A percentile compares a stretch with the other conserved stretches of the same genome.
Evolutionary conservation across 2,329 filamentous ascomycete species (phyloP).

Genomic region (Sporothrix dimorphospora): DNA sequence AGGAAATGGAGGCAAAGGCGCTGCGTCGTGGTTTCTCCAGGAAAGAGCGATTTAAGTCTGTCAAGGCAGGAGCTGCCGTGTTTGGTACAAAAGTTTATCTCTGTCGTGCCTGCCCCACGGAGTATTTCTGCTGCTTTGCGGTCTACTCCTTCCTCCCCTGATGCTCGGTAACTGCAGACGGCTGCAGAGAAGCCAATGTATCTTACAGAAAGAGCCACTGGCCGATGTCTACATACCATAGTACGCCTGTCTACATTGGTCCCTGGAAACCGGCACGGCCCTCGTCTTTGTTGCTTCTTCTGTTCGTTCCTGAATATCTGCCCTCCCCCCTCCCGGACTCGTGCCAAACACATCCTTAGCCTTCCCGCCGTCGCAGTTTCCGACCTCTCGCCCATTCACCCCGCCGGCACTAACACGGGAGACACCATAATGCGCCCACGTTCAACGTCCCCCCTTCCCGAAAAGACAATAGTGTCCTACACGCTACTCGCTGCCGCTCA

Average conservation of each 20-base stretch:
- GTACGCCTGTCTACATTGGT: neutral
- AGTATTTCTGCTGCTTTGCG: neutral
- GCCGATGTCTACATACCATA: neutral
- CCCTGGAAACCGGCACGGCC: neutral
- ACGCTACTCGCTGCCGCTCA: neutral
- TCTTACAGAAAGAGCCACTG: neutral
- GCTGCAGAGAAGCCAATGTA: neutral
- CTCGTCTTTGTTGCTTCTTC: conserved; percentile 2
- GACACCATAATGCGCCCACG: neutral
- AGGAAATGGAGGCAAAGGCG: neutral
- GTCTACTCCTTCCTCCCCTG: neutral
- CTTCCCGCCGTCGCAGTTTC: too few relatives aligned
- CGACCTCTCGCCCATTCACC: neutral
- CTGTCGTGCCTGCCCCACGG: neutral
- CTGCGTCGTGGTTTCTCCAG: neutral
- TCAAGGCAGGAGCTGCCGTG: neutral
- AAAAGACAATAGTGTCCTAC: neutral
- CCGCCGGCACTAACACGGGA: conserved; percentile 13
- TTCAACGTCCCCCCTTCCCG: too few relatives aligned
- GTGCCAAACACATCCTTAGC: neutral
- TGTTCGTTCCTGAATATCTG: neutral
- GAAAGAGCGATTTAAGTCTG: neutral
- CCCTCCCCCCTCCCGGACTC: neutral
- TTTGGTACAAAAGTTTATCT: neutral
- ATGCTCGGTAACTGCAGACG: too few relatives aligned